Evolutionary conservation across 2,329 filamentous ascomycete species (phyloP), one percentile per base, ranked within the genome.

Genomic region (Cladorrhinum sp.): DNA sequence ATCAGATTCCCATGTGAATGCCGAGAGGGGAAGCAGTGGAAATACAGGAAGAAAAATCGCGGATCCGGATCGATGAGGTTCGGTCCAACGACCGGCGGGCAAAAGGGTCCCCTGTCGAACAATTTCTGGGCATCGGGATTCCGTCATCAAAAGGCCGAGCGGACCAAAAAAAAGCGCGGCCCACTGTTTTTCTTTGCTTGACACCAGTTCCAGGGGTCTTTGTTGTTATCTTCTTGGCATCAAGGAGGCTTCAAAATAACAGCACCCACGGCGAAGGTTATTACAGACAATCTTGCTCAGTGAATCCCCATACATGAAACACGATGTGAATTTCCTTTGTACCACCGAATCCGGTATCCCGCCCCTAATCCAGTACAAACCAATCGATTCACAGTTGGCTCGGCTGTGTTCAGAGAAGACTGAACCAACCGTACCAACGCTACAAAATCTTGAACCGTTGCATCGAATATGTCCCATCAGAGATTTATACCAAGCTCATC

Each of bases 41-140:
- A 63, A 23, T 39, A 49, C 51, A 53, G 58, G 52, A 59, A 61
- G 59, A 64, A 63, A 64, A 65, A 63, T 57, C 59, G 36, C 62
- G 59, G 59, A 55, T 23, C 57, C 60, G 55, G 64, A 65, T 63
- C 55, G 46, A 57, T 57, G 56, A 28, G 36, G 55, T 53, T 59
- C 59, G 28, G 52, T 51, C 55, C 33, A 16, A 26, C 48, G 52
- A 51, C 50, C 55, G 46, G 57, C 53, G 56, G 50, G 23, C 36
- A 39, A 58, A 20, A 56, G 59, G 60, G 48, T 51, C 58, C 62
- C 30, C 36, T 42, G 56, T 49, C 52, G 49, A 46, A n/a, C 26
- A 46, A 52, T 54, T 62, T 60, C 58, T 62, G 55, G 60, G 63
- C 63, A 65, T 63, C 59, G 66, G 64, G 51, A 64, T 67, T 66